These are phyloP conservation scores for Parietaria judaica DNA, from an alignment of 306 rosid genomes.

Conservation along the genomic window DNA sequence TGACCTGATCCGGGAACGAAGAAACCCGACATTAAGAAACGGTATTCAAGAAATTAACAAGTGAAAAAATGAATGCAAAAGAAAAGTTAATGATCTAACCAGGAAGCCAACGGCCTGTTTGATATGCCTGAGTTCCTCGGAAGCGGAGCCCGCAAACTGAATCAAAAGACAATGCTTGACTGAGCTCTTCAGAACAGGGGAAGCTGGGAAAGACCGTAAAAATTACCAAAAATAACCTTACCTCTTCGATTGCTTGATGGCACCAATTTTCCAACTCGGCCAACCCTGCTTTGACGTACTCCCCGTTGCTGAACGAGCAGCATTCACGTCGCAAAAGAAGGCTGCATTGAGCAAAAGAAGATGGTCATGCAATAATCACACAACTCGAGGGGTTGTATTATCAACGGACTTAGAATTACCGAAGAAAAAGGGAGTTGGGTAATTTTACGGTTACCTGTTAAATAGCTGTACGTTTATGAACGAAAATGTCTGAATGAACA, in stretches of 20 bases:
- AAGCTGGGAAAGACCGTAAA: neutral
- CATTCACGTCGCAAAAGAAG: slow-evolving; percentile 98
- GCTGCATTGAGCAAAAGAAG: slow-evolving; percentile 35
- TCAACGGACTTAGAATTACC: neutral
- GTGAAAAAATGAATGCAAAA: neutral
- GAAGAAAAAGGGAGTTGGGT: neutral
- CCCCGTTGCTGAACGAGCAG: slow-evolving; percentile 98
- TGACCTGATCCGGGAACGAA: slow-evolving; percentile 48
- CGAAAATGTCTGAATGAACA: slow-evolving; percentile 87
- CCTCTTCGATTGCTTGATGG: slow-evolving; percentile 71
- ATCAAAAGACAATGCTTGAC: neutral
- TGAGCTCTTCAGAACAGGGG: too few relatives aligned
- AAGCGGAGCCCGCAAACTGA: slow-evolving; percentile 84
- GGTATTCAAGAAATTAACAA: slow-evolving; percentile 1
- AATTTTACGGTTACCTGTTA: slow-evolving; percentile 52
- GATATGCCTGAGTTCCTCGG: slow-evolving; percentile 93
- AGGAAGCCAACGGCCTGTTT: slow-evolving; percentile 99
- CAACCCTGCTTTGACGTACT: slow-evolving; percentile 86
- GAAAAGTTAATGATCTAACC: slow-evolving; percentile 33
- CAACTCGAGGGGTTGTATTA: neutral
- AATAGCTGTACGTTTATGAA: slow-evolving; percentile 93
- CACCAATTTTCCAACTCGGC: slow-evolving; percentile 97
- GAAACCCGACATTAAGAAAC: neutral
- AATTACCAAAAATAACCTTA: slow-evolving; percentile 22
- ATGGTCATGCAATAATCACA: neutral